Percentiles rank a stretch among this genome's conserved stretches.
Conservation (phyloP, 129 eudicot genomes). For the Saussurea involucrata region DNA sequence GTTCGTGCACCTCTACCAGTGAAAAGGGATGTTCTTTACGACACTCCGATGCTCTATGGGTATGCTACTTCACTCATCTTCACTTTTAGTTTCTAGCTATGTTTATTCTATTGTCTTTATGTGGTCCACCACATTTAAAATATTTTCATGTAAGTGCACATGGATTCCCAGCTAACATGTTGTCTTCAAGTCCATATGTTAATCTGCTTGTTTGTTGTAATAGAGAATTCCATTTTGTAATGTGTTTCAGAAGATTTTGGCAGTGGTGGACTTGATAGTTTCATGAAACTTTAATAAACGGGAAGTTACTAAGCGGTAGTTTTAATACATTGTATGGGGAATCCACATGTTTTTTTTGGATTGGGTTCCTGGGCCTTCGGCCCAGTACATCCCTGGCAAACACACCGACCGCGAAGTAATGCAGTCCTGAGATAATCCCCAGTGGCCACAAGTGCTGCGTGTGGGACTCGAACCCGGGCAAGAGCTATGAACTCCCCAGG, state of each 20-base stretch:
- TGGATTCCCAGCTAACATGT: background rate
- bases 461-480: too few species aligned
- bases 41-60: constrained; percentile 60
- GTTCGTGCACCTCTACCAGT: constrained; percentile 95
- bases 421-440: too few species aligned
- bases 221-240: background rate
- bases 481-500: too few species aligned
- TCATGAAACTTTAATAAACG: background rate
- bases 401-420: too few species aligned
- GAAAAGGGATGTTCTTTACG: constrained; percentile 92
- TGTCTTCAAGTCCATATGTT: background rate
- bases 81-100: background rate
- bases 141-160: background rate
- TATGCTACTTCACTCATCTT: constrained; percentile 24
- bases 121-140: background rate
- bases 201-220: background rate
- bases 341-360: background rate
- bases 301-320: background rate
- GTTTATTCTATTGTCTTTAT: background rate
- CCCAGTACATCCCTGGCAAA: too few species aligned
- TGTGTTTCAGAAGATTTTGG: background rate
- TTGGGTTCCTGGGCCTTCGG: too few species aligned
- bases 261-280: background rate
- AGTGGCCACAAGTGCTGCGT: too few species aligned
- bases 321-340: background rate